Percentiles rank a stretch among this genome's conserved stretches.
Evolutionary conservation across 805 yeast species (phyloP).

Genomic region (Brettanomyces custersianus): DNA sequence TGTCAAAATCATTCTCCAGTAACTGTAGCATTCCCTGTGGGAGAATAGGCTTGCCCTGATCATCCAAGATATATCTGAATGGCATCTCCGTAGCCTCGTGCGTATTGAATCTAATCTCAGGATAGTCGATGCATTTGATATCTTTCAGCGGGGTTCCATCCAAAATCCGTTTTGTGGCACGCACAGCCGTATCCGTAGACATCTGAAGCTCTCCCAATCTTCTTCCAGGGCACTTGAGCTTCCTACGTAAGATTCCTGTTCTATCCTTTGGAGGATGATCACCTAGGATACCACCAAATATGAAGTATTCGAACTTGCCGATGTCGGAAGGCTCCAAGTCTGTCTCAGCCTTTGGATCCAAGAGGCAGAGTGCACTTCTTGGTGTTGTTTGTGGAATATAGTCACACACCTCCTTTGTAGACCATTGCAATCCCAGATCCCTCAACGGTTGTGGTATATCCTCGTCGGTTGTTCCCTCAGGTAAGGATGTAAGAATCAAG

Average conservation of each 20-base stretch:
- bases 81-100: constrained; percentile 98
- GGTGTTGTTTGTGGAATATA: constrained; percentile 38
- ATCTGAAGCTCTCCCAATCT: constrained; percentile 83
- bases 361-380: constrained; percentile 52
- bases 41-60: constrained; percentile 61
- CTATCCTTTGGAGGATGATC: constrained; percentile 92
- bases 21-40: constrained; percentile 88
- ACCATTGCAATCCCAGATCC: constrained; percentile 70
- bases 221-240: constrained; percentile 81
- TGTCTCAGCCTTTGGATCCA: constrained; percentile 78
- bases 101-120: constrained; percentile 81
- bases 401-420: constrained; percentile 59
- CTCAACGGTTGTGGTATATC: constrained; percentile 57
- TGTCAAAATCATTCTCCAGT: constrained; percentile 79
- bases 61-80: constrained; percentile 74
- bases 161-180: constrained; percentile 81
- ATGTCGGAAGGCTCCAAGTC: constrained; percentile 70
- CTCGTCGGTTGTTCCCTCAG: constrained; percentile 44
- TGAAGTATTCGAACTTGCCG: constrained; percentile 68
- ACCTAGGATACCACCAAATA: constrained; percentile 94
- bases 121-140: constrained; percentile 83
- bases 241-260: constrained; percentile 75
- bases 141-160: constrained; percentile 54
- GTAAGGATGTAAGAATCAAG: constrained; percentile 68
- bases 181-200: constrained; percentile 96